phyloP scores from a whole-genome alignment of 1,284 basidiomycete species.

The Melampsora americana region DNA sequence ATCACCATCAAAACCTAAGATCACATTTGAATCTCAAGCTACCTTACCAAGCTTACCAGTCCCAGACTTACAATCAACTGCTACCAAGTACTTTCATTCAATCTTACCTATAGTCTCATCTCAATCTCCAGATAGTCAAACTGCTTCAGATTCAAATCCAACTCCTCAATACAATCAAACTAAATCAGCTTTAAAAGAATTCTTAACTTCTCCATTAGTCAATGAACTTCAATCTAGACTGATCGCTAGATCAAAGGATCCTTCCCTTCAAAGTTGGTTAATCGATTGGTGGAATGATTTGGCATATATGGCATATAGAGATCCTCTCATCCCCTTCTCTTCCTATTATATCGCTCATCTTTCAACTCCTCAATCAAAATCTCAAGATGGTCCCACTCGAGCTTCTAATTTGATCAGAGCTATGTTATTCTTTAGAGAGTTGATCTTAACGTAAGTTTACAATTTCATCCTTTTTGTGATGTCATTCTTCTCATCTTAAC shows the following conservation, averaged over 20 bases:
- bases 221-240: constrained; percentile 76
- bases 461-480: neutral
- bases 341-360: constrained; percentile 93
- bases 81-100: constrained; percentile 78
- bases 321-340: constrained; percentile 87
- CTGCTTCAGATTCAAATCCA: constrained; percentile 45
- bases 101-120: constrained; percentile 64
- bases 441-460: constrained; percentile 69
- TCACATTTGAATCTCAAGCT: constrained; percentile 56
- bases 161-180: constrained; percentile 29
- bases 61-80: constrained; percentile 73
- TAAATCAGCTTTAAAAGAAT: constrained; percentile 54
- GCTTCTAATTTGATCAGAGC: constrained; percentile 79
- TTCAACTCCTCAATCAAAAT: constrained; percentile 55
- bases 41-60: constrained; percentile 79
- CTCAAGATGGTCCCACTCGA: constrained; percentile 57
- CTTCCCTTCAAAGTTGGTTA: constrained; percentile 72
- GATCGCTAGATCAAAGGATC: constrained; percentile 64
- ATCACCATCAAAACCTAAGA: neutral
- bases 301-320: constrained; percentile 62
- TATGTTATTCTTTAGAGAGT: constrained; percentile 72
- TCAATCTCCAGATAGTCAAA: constrained; percentile 46
- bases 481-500: neutral
- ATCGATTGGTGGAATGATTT: constrained; percentile 96
- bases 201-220: constrained; percentile 68